phyloP scores from a whole-genome alignment of 1,139 yeast species.

The Scheffersomyces segobiensis region DNA sequence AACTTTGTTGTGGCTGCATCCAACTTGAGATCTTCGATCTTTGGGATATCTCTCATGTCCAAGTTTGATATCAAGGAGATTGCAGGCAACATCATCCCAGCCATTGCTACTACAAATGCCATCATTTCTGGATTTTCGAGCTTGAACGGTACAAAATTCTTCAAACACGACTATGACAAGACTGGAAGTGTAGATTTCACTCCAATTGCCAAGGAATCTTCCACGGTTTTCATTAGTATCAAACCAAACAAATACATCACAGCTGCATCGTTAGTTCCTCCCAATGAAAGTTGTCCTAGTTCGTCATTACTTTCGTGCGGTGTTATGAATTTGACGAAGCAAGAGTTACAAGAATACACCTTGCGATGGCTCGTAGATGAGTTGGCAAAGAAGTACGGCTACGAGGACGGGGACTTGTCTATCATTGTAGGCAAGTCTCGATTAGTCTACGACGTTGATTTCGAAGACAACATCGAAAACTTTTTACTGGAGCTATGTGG shows the following conservation, averaged over 20 bases:
- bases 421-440: constrained; percentile 59
- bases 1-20: constrained; percentile 88
- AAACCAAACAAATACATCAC: constrained; percentile 70
- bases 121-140: constrained; percentile 89
- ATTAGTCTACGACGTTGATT: constrained; percentile 81
- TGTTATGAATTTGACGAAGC: constrained; percentile 21
- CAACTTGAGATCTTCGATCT: constrained; percentile 73
- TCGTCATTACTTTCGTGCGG: constrained; percentile 66
- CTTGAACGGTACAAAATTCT: constrained; percentile 58
- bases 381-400: constrained; percentile 51
- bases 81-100: constrained; percentile 98
- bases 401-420: constrained; percentile 66
- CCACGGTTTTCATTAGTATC: constrained; percentile 66
- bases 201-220: constrained; percentile 23
- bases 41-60: constrained; percentile 70
- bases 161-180: constrained; percentile 22
- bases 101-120: constrained; percentile 97
- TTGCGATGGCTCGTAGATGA: constrained; percentile 47
- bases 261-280: constrained; percentile 58
- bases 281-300: constrained; percentile 70
- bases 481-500: constrained; percentile 53
- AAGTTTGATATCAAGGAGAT: constrained; percentile 89
- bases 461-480: constrained; percentile 70
- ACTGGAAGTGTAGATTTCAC: constrained; percentile 21
- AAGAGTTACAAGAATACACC: constrained; percentile 13